Base-by-base conservation (phyloP, 148 eudicot genomes). In the Rhododendron mucronatum region DNA sequence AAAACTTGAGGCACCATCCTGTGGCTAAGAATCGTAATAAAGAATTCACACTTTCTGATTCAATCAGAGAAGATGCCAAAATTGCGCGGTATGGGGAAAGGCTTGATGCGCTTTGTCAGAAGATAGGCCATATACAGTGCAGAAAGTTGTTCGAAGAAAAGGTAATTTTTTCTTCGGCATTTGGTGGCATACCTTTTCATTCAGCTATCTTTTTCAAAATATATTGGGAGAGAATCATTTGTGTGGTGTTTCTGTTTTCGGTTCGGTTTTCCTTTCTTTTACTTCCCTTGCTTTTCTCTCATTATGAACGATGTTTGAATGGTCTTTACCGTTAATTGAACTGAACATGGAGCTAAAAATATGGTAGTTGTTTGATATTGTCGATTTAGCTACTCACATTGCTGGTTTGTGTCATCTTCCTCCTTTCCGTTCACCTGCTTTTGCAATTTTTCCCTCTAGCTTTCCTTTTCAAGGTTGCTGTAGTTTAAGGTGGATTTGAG, bases 31-130 rank as follows among this genome's bases (percentile, higher is more conserved):
- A 87, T 59, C 87, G 73, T 48, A 51, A 26, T 30, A 78, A 26
- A 53, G 83, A 87, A 35, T 41, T 73, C 57, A 82, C 84, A 21
- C 90, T 91, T 65, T 59, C 86, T 26, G 87, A 90, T 88, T 89
- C 91, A 76, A 85, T 88, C 79, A 87, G 81, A 83, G 89, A 90
- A 15, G 90, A 91, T 85, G 84, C 81, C 82, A 91, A 92, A 88
- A 84, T 94, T 81, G 89, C 84, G 44, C 87, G 57, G 80, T 93
- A 88, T 18, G 92, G 91, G 89, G 93, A 89, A 63, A 90, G 89
- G 83, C 93, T 95, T 89, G 89, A 89, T 80, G 92, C 87, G 63
- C 69, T 94, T 57, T 75, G 88, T 87, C 86, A 73, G 83, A 82
- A 82, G 88, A 89, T 95, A 81, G 84, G 77, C 71, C 87, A 67